These are phyloP conservation scores for Metschnikowia similis DNA, from an alignment of 805 yeast species.

Conservation along the genomic window DNA sequence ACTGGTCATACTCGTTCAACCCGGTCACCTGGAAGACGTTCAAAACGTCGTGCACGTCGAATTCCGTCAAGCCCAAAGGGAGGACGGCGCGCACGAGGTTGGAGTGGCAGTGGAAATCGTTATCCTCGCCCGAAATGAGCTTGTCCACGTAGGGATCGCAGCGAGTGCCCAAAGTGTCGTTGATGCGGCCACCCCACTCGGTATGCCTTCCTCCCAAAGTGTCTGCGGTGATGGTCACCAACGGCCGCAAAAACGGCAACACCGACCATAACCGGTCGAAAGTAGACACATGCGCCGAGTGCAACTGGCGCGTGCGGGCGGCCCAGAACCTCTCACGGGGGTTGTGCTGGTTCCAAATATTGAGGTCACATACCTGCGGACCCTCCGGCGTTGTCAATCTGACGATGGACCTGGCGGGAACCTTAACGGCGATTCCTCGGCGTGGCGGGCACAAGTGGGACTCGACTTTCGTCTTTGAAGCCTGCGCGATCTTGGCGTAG, in stretches of 20 bases:
- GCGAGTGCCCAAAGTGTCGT: slow-evolving; percentile 63
- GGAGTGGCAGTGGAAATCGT: slow-evolving; percentile 65
- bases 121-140: slow-evolving; percentile 58
- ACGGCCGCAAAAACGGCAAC: slow-evolving; percentile 60
- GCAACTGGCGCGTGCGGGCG: slow-evolving; percentile 61
- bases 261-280: slow-evolving; percentile 64
- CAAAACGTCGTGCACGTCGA: slow-evolving; percentile 64
- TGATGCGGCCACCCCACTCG: slow-evolving; percentile 63
- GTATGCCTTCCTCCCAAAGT: slow-evolving; percentile 53
- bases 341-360: slow-evolving; percentile 58
- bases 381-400: slow-evolving; percentile 63
- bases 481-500: slow-evolving; percentile 42
- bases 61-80: slow-evolving; percentile 59
- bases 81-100: slow-evolving; percentile 56
- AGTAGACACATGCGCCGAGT: slow-evolving; percentile 57
- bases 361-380: slow-evolving; percentile 68
- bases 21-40: slow-evolving; percentile 71
- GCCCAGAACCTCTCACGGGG: slow-evolving; percentile 70
- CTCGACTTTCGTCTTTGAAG: slow-evolving; percentile 41
- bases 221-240: slow-evolving; percentile 61
- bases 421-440: slow-evolving; percentile 58
- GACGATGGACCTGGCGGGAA: slow-evolving; percentile 57
- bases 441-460: slow-evolving; percentile 47
- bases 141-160: slow-evolving; percentile 69
- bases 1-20: slow-evolving; percentile 58